Percentiles rank a stretch among this genome's conserved stretches.
phyloP scores from a whole-genome alignment of 768 basidiomycete species.

The Dacryopinax spathularia region DNA sequence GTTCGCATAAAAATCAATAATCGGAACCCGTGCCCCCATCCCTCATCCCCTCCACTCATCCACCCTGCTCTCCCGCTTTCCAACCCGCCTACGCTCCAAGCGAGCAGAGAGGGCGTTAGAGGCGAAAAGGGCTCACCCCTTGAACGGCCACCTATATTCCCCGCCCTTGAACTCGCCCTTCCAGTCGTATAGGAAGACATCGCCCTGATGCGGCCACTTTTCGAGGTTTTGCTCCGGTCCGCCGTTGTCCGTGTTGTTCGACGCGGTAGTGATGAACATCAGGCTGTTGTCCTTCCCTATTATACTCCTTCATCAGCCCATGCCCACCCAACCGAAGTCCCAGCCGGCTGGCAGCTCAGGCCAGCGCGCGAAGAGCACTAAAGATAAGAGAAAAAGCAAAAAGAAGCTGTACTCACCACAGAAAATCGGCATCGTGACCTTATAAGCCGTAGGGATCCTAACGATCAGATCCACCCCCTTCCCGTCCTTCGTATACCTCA shows the following conservation, averaged over 20 bases:
- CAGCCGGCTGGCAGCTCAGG: no score
- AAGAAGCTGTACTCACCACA: conserved; percentile 32
- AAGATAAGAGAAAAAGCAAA: no score
- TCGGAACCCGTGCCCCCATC: no score
- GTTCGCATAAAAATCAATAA: no score
- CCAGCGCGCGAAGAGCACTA: no score
- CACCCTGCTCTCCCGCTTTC: background rate
- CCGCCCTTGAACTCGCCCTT: background rate
- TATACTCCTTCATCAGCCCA: background rate
- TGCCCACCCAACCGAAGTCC: no score
- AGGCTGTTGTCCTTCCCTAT: background rate
- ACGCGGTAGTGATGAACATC: background rate
- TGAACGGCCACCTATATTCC: background rate
- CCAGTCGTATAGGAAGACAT: background rate
- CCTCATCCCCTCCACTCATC: no score
- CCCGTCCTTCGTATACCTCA: conserved; percentile 43
- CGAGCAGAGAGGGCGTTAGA: background rate
- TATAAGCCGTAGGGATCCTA: conserved; percentile 44
- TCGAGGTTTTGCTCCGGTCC: background rate
- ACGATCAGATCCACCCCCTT: conserved; percentile 38
- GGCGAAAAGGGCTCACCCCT: background rate
- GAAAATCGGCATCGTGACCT: conserved; percentile 55
- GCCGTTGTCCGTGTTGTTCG: background rate
- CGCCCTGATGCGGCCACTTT: background rate
- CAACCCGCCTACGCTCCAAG: background rate